Base-by-base conservation (phyloP, 1,284 basidiomycete genomes). In the Ustilago shanxiensis region DNA sequence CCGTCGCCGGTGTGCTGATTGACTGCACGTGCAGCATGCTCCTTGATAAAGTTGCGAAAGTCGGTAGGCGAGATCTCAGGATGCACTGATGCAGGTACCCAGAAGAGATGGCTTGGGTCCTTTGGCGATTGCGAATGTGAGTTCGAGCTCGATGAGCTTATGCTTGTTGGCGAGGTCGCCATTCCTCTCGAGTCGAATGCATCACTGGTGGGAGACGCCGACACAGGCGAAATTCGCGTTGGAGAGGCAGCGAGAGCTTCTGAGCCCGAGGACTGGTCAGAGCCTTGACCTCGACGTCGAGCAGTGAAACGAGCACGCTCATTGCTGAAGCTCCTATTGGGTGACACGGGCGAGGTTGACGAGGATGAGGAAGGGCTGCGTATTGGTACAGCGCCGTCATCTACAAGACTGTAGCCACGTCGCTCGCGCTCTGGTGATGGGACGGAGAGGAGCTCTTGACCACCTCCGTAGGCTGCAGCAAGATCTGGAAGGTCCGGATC, bases 41-140 rank as follows among this genome's bases (percentile, higher is more conserved):
- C 93, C 86, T 95, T 93, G 79, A 99, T 90, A 84, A 98, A 98
- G 29, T 92, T 92, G 67, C 94, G 91, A 87, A 99, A 99, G 87
- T 98, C 95, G 58, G 92, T 91, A 11, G 97, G 97, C 1, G 95
- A 96, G 84, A 99, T 93, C 88, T 99, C 96, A 22, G 96, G 97
- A 85, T 99, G 96, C 24, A 98, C 89, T 63, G 93, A 91, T 16
- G 96, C 96, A 44, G 96, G 96, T 18, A 99, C 94, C 96, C 96
- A 99, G 88, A 98, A 98, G 69, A 98, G 90, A 87, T 94, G 78
- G 24, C 69, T 69, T 7, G 83, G 80, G 51, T 82, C 81, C 35
- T 73, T 69, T 31, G 82, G 79, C 35, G 72, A 75, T 18, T 53
- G 52, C 14, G 72, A 58, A 24, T 57, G 79, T 31, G 72, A 75